Evolutionary conservation across 73 alveolate species (phyloP).

Genomic region (Uronychia binucleata): DNA sequence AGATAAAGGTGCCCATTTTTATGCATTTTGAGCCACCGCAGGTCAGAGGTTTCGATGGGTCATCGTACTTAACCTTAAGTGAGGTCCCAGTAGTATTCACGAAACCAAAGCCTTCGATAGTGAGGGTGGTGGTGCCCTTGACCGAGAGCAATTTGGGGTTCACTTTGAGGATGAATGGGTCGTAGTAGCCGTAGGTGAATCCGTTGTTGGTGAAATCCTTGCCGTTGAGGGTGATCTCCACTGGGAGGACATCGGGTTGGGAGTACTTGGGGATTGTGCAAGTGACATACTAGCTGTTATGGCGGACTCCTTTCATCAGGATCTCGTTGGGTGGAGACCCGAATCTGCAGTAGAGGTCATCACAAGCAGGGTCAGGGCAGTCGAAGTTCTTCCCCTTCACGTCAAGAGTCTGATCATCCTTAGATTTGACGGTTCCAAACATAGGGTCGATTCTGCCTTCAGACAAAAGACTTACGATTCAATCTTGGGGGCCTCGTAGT

Average conservation of each 20-base stretch:
- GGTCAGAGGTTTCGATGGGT: constrained; percentile 19
- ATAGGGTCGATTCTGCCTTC: constrained; percentile 65
- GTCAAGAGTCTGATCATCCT: constrained; percentile 51
- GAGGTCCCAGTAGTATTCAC: constrained; percentile 69
- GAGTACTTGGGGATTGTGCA: constrained; percentile 80
- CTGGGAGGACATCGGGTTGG: constrained; percentile 83
- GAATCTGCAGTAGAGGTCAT: constrained; percentile 78
- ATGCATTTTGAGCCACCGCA: constrained; percentile 76
- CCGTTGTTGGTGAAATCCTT: constrained; percentile 86
- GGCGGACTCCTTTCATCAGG: constrained; percentile 55
- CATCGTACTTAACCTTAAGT: constrained; percentile 29
- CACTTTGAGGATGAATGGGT: constrained; percentile 85
- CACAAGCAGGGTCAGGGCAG: constrained; percentile 63
- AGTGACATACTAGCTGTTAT: constrained; percentile 55
- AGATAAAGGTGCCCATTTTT: constrained; percentile 72
- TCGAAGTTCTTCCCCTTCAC: constrained; percentile 63
- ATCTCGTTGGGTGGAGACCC: constrained; percentile 75
- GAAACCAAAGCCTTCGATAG: constrained; percentile 90
- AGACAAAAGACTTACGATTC: constrained; percentile 2
- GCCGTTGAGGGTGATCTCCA: constrained; percentile 87
- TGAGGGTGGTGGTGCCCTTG: constrained; percentile 84
- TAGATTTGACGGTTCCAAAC: constrained; percentile 83
- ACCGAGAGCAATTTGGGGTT: constrained; percentile 83
- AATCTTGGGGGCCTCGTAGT: constrained; percentile 86
- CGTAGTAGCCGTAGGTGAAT: constrained; percentile 82